Evolutionary conservation across 2,329 filamentous ascomycete species (phyloP).

Genomic region (Geosmithia putterillii): DNA sequence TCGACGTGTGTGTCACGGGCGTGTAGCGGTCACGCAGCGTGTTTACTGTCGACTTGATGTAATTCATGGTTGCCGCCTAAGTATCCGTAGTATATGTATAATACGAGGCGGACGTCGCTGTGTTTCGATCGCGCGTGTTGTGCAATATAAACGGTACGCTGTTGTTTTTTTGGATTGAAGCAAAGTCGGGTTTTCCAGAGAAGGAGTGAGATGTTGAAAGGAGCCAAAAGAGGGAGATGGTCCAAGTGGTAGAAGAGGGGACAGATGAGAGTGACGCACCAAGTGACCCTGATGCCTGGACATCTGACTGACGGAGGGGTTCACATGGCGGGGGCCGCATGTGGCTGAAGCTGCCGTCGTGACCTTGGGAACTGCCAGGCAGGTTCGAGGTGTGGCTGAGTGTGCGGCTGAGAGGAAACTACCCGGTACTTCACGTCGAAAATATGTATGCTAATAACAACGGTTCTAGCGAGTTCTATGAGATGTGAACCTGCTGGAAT

Average conservation of each 20-base stretch:
- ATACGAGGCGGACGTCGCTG: no score
- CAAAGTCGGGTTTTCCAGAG: background rate
- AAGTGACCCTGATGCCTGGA: background rate
- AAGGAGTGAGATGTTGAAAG: background rate
- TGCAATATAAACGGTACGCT: no score
- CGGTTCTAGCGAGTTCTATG: no score
- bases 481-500: no score
- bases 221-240: background rate
- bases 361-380: background rate
- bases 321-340: slow-evolving; percentile 2
- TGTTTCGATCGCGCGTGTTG: no score
- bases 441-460: background rate
- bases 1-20: slow-evolving; percentile 79
- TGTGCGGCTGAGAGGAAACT: background rate
- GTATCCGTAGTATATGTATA: no score
- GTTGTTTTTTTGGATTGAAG: no score
- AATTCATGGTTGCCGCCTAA: slow-evolving; percentile 64
- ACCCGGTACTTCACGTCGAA: background rate
- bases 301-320: background rate
- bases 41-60: slow-evolving; percentile 86
- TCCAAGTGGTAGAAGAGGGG: background rate
- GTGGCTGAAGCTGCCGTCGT: background rate
- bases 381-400: background rate
- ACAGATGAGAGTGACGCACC: background rate
- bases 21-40: slow-evolving; percentile 85